phyloP scores from a whole-genome alignment of 2,329 filamentous ascomycete species.

The Berkeleyomyces rouxiae region DNA sequence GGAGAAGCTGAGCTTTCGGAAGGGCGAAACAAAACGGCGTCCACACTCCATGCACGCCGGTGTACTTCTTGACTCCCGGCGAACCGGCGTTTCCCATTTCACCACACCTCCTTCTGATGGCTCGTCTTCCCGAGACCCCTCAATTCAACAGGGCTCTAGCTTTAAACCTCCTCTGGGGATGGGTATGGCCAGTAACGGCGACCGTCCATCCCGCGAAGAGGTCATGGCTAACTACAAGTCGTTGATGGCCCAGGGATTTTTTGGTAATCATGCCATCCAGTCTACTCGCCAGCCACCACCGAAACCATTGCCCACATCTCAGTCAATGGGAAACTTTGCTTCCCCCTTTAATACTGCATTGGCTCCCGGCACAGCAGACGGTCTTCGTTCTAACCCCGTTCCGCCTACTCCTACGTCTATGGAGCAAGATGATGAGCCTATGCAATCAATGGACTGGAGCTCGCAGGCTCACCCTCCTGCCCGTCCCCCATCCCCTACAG shows the following conservation, averaged over 20 bases:
- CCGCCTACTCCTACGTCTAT: slow-evolving; percentile 13
- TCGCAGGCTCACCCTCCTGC: slow-evolving; percentile 15
- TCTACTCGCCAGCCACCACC: slow-evolving; percentile 33
- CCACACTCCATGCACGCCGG: slow-evolving; percentile 12
- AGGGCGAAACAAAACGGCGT: slow-evolving; percentile 9
- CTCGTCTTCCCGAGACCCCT: background rate
- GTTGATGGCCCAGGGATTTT: slow-evolving; percentile 41
- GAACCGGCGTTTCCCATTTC: background rate
- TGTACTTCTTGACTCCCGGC: background rate
- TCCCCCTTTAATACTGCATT: slow-evolving; percentile 7
- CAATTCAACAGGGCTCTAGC: background rate
- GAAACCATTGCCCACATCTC: slow-evolving; percentile 10
- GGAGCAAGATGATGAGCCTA: background rate
- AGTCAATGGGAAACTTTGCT: slow-evolving; percentile 11
- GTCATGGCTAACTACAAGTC: slow-evolving; percentile 39
- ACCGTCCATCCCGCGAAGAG: slow-evolving; percentile 26
- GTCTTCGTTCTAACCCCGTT: slow-evolving; percentile 9
- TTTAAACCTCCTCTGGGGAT: slow-evolving; percentile 3
- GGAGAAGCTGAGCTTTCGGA: slow-evolving; percentile 18
- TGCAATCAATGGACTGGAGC: slow-evolving; percentile 9
- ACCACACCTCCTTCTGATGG: background rate
- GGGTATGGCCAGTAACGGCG: slow-evolving; percentile 7
- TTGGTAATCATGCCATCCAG: slow-evolving; percentile 39
- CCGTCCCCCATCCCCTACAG: slow-evolving; percentile 7
- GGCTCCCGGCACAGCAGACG: slow-evolving; percentile 9